Base-by-base conservation (phyloP, 306 rosid species). In the Lathyrus sativus region DNA sequence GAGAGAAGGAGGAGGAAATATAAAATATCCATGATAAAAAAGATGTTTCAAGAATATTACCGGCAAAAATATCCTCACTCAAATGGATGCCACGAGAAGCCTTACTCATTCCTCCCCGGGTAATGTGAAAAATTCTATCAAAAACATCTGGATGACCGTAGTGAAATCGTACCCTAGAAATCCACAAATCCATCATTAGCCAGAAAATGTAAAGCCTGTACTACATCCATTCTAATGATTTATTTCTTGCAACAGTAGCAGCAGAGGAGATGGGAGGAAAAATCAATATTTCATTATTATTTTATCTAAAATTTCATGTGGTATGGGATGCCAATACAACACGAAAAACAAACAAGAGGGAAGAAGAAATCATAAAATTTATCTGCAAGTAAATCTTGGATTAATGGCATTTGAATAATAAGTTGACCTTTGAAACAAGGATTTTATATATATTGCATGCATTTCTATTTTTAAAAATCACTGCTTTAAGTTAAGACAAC, bases 61-160 rank as follows among this genome's bases (percentile, higher is more conserved):
- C 99, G 15, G 99, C 97, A 90, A 93, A 93, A 72, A 93, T 93
- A 74, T 93, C 99, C 83, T 93, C 99, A 43, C 99, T 93, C 67
- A 93, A 82, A 76, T 93, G 85, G 90, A 93, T 84, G 74, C 89
- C 97, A 70, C 89, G 85, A 68, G 99, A 93, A 78, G 99, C 99
- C 83, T 93, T 93, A 83, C 99, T 93, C n/a, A 90, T 85, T 55
- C 99, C 99, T 74, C 99, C 99, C 55, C 99, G 99, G 62, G 99
- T 93, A 49, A 93, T 88, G 73, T 90, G 96, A 84, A 90, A 93
- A 70, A 93, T 90, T 84, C 99, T 87, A 80, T 93, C 99, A 42
- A 93, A 93, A 58, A 93, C 99, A 56, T 93, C 99, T 1, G 96
- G 99, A 83, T 93, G 99, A 55, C 99, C 99, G 75, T 93, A 93